Conservation (phyloP, 2,329 filamentous ascomycete species). For the Parastagonospora avenae region DNA sequence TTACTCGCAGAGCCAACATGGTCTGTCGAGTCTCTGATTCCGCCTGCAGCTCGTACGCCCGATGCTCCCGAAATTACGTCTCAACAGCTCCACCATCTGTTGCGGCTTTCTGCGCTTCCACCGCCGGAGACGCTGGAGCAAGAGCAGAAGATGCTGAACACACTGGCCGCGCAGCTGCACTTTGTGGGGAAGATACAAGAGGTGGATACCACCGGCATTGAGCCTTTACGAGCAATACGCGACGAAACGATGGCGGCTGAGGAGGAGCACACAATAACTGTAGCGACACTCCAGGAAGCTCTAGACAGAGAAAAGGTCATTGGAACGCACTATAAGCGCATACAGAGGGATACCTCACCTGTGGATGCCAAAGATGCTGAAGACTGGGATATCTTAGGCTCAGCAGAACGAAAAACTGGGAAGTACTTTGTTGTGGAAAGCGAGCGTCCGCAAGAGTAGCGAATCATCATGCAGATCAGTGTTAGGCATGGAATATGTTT, state of each 20-base stretch:
- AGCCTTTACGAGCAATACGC: constrained; percentile 77
- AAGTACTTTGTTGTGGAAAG: constrained; percentile 79
- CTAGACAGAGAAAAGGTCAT: constrained; percentile 65
- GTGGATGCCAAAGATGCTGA: constrained; percentile 54
- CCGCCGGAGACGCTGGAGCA: constrained; percentile 66
- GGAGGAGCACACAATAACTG: constrained; percentile 62
- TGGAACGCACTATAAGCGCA: constrained; percentile 59
- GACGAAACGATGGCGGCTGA: constrained; percentile 72
- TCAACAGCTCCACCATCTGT: constrained; percentile 77
- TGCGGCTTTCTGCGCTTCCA: constrained; percentile 87
- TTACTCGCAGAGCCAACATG: constrained; percentile 74
- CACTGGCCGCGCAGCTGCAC: constrained; percentile 79
- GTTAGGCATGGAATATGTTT: not conserved
- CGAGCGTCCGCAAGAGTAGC: constrained; percentile 49
- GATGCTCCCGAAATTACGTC: constrained; percentile 60
- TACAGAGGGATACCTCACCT: constrained; percentile 54
- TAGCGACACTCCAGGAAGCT: constrained; percentile 62
- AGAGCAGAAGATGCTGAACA: constrained; percentile 72
- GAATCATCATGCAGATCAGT: not conserved
- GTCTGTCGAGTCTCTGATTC: constrained; percentile 80
- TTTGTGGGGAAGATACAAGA: constrained; percentile 88
- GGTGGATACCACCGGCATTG: constrained; percentile 74
- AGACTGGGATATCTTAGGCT: constrained; percentile 72
- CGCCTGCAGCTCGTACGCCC: constrained; percentile 45
- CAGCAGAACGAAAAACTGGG: constrained; percentile 69